Evolutionary conservation across 495 filamentous ascomycete species (phyloP), one percentile per base, ranked within the genome.

Genomic region (Cudoniella acicularis): DNA sequence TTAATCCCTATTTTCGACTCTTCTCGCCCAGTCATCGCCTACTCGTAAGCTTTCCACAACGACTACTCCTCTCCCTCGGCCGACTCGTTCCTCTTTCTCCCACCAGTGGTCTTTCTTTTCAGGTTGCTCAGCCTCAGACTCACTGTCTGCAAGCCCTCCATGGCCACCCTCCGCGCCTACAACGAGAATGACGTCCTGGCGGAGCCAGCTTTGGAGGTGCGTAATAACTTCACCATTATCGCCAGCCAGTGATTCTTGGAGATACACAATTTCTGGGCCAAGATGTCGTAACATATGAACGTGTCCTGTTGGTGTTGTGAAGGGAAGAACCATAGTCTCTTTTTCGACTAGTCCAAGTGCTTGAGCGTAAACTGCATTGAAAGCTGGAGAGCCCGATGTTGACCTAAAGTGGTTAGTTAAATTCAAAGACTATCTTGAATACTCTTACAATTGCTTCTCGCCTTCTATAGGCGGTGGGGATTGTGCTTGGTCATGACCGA

Each of bases 71-170:
- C 93, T 86, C 1, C 92, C 92, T 47, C 91, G 76, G 10, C 92
- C 92, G 20, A 93, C 92, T 30, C 86, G 82, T 25, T 88, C 87
- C 65, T 88, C 84, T 50, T 81, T 79, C 65, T 93, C 83, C 89
- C 90, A 97, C 92, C 92, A 97, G 50, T 78, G 79, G 52, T 83
- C 81, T 54, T 81, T 79, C 25, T 83, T 80, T 25, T 78, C 77
- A 58, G 77, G 76, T 52, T 83, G 79, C 63, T 85, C 83, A 0
- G 75, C 72, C 69, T 96, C 92, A 27, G 92, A 92, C 57, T 96
- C 91, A 59, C 90, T 96, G 69, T 97, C 92, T 1, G 91, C 89
- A 40, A 97, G 78, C 0, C 90, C 92, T 22, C 91, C 91, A 26
- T 89, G 84, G 17, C 89, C 91, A 59, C 86, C 86, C 58, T 91